Evolutionary conservation across 2,329 filamentous ascomycete species (phyloP), one percentile per base, ranked within the genome.

Genomic region (Lachnellula arida): DNA sequence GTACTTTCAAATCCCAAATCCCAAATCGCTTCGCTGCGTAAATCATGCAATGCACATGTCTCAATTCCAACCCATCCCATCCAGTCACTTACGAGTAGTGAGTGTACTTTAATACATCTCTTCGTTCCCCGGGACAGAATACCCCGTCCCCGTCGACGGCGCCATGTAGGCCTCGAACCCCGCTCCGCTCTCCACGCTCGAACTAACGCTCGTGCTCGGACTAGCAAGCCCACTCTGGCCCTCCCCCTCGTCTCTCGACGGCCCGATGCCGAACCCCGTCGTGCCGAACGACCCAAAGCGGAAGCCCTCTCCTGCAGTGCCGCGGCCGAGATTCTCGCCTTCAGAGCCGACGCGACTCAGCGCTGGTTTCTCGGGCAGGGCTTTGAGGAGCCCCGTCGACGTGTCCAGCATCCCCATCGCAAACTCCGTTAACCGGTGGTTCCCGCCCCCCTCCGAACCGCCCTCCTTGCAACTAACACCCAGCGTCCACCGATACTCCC

Each of bases 401-500:
- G 87, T 87, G 67, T 91, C 88, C 44, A 91, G 74, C 78, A 89
- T 89, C 2, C 85, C 85, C 76, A 91, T 86, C n/a, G 88, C 87
- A 64, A 89, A 90, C 59, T 82, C 79, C 0, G 84, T 86, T 52
- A 86, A 67, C 1, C 79, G 77, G 48, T 74, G 78, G 53, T 77
- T 78, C 63, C 81, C 81, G 2, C 81, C 80, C 0, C 60, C 63
- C 17, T 61, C 55, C 19, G 49, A 47, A 37, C 59, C 61, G 17
- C 60, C 71, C 57, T 59, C 74, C 70, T 91, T 90, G 46, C 84
- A 86, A 72, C 87, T 92, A 48, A 97, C 92, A 8, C 87, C 88
- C 54, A 97, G 77, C 9, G 93, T 97, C 93, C 93, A 99, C 49
- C 91, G 83, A 69, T 97, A 97, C 73, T 99, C 93, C 57, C 85